A percentile compares a stretch with the other conserved stretches of the same genome.
phyloP scores from a whole-genome alignment of 176 grass and related monocot species.

The Tillandsia leiboldiana region DNA sequence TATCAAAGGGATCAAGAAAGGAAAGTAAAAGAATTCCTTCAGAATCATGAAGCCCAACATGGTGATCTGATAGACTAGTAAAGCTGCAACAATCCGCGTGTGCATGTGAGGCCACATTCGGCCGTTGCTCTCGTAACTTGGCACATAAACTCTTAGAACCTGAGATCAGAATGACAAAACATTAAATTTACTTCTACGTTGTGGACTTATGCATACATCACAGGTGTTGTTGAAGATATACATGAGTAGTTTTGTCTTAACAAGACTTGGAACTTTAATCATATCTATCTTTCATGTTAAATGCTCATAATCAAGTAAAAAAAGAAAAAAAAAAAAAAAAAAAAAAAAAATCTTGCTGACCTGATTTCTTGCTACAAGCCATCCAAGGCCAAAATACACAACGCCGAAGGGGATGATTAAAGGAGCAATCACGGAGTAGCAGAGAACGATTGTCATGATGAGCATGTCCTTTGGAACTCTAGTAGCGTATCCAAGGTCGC shows the following conservation, averaged over 20 bases:
- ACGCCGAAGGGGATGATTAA: constrained; percentile 81
- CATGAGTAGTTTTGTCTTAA: too few relatives aligned
- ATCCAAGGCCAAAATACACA: constrained; percentile 77
- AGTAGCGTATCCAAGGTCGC: constrained; percentile 57
- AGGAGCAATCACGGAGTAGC: constrained; percentile 86
- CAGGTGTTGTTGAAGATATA: background rate
- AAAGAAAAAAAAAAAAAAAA: constrained; percentile 18
- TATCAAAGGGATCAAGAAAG: constrained; percentile 35
- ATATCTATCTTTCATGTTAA: background rate
- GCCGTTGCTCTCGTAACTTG: constrained; percentile 67
- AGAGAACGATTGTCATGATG: constrained; percentile 65
- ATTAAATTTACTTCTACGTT: background rate
- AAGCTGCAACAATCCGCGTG: constrained; percentile 41
- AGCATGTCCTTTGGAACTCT: constrained; percentile 86
- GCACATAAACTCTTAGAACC: constrained; percentile 68
- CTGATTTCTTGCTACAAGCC: constrained; percentile 79
- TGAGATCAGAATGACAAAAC: constrained; percentile 17
- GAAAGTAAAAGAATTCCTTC: constrained; percentile 15
- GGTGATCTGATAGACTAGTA: constrained; percentile 68
- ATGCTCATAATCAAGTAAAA: background rate
- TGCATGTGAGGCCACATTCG: constrained; percentile 99
- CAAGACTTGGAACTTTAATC: background rate
- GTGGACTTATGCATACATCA: background rate
- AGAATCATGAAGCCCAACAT: constrained; percentile 64
- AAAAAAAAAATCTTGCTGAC: constrained; percentile 23